Evolutionary conservation across 2,329 filamentous ascomycete genomes (phyloP).

Genomic region (Cladosporium sp.): DNA sequence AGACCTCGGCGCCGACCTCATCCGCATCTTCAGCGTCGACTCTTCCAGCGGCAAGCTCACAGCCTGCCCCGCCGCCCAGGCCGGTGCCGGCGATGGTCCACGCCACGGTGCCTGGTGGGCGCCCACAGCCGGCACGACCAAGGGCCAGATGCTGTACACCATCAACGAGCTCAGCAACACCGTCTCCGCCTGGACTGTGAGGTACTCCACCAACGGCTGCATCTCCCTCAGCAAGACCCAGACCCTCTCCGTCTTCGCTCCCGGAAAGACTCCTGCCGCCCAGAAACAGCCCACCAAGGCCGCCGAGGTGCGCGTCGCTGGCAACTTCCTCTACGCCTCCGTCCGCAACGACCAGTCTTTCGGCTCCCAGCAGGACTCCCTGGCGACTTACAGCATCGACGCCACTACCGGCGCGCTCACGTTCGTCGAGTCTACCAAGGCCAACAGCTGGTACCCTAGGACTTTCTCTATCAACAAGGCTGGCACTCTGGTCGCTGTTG

Average conservation of each 20-base stretch:
- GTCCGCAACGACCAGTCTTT: slow-evolving; percentile 43
- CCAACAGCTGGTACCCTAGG: slow-evolving; percentile 39
- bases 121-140: slow-evolving; percentile 28
- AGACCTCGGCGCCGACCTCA: slow-evolving; percentile 36
- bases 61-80: slow-evolving; percentile 25
- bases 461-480: slow-evolving; percentile 33
- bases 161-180: slow-evolving; percentile 41
- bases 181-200: slow-evolving; percentile 37
- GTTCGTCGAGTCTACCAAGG: slow-evolving; percentile 36
- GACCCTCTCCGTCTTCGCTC: slow-evolving; percentile 38
- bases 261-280: slow-evolving; percentile 33
- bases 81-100: slow-evolving; percentile 32
- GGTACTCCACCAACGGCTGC: slow-evolving; percentile 38
- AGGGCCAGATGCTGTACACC: slow-evolving; percentile 34
- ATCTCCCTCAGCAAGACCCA: slow-evolving; percentile 37
- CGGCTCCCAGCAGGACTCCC: slow-evolving; percentile 34
- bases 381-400: slow-evolving; percentile 39
- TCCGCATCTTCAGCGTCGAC: slow-evolving; percentile 34
- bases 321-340: slow-evolving; percentile 39
- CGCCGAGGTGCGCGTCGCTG: slow-evolving; percentile 39
- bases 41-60: slow-evolving; percentile 25
- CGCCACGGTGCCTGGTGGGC: slow-evolving; percentile 49
- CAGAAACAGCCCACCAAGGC: slow-evolving; percentile 30
- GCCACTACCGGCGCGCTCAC: slow-evolving; percentile 32
- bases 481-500: slow-evolving; percentile 21